phyloP scores from a whole-genome alignment of 768 basidiomycete genomes.

The Piloderma croceum region DNA sequence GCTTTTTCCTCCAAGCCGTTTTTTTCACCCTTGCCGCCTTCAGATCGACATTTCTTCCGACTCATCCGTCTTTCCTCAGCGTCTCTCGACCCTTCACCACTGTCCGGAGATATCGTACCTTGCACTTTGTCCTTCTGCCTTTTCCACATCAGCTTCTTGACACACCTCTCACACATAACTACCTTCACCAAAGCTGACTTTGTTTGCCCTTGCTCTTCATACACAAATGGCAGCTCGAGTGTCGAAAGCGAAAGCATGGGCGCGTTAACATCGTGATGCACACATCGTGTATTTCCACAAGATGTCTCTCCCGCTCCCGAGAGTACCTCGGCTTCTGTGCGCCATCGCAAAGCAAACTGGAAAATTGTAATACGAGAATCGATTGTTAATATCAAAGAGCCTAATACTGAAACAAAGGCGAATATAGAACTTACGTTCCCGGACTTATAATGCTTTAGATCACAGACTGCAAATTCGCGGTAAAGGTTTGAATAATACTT shows the following conservation, averaged over 20 bases:
- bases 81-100: too few species aligned
- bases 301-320: conserved; percentile 80
- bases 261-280: conserved; percentile 44
- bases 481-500: conserved; percentile 88
- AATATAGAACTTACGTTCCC: conserved; percentile 75
- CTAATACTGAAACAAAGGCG: conserved; percentile 2
- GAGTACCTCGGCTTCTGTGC: conserved; percentile 87
- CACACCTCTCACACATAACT: conserved; percentile 74
- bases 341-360: conserved; percentile 89
- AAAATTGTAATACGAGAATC: too few species aligned
- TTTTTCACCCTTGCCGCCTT: too few species aligned
- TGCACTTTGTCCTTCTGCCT: conserved; percentile 65
- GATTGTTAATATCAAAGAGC: not conserved
- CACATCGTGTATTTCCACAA: conserved; percentile 86
- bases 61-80: too few species aligned
- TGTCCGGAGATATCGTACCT: too few species aligned
- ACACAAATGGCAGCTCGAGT: conserved; percentile 86
- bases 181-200: conserved; percentile 89
- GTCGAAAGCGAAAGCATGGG: conserved; percentile 48
- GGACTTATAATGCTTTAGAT: conserved; percentile 93
- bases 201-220: conserved; percentile 67
- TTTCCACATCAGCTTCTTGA: conserved; percentile 85
- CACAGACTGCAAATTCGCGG: conserved; percentile 87
- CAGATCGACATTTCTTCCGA: too few species aligned
- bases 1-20: too few species aligned